These are phyloP conservation scores for Scheffersomyces illinoinensis DNA, from an alignment of 1,139 yeast species.

Conservation along the genomic window DNA sequence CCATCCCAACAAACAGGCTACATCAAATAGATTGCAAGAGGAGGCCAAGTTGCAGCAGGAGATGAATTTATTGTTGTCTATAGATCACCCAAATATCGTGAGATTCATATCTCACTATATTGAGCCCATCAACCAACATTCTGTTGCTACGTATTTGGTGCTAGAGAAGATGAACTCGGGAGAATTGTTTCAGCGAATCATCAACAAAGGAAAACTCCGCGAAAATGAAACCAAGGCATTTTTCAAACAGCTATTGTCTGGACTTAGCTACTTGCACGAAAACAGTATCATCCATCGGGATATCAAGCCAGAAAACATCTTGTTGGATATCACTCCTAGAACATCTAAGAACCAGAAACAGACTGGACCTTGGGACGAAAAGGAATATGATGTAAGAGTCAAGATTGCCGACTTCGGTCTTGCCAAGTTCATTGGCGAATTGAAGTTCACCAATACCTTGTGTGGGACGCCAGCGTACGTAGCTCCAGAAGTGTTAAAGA, in stretches of 20 bases:
- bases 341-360: slow-evolving; percentile 48
- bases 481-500: slow-evolving; percentile 70
- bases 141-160: slow-evolving; percentile 64
- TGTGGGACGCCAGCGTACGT: slow-evolving; percentile 45
- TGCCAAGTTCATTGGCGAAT: slow-evolving; percentile 30
- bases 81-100: slow-evolving; percentile 72
- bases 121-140: slow-evolving; percentile 61
- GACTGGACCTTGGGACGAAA: slow-evolving; percentile 69
- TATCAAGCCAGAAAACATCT: slow-evolving; percentile 86
- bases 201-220: slow-evolving; percentile 58
- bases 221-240: slow-evolving; percentile 64
- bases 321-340: slow-evolving; percentile 64
- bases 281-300: slow-evolving; percentile 84
- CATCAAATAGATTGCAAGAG: slow-evolving; percentile 26
- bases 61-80: slow-evolving; percentile 61
- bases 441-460: slow-evolving; percentile 27
- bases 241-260: slow-evolving; percentile 61
- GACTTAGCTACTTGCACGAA: slow-evolving; percentile 63
- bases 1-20: slow-evolving; percentile 53
- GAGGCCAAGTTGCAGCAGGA: slow-evolving; percentile 66
- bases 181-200: slow-evolving; percentile 70
- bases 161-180: slow-evolving; percentile 75
- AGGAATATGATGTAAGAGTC: slow-evolving; percentile 62
- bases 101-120: slow-evolving; percentile 63
- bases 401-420: slow-evolving; percentile 70